Base-by-base conservation (phyloP, 305 asterid species). In the Ruellia speciosa region DNA sequence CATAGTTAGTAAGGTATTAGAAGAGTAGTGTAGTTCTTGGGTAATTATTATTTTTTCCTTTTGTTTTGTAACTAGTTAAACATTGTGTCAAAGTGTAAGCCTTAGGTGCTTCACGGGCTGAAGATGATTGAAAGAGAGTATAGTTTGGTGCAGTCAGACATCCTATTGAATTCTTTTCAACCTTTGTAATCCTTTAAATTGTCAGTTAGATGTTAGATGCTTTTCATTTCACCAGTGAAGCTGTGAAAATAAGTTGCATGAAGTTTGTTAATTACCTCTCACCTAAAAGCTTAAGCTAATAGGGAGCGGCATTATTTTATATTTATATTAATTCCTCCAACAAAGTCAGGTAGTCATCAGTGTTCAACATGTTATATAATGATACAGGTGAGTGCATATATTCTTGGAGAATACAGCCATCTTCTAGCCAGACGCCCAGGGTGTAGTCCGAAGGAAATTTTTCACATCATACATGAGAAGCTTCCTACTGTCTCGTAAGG, bases 331-430 rank as follows among this genome's bases (percentile, higher is more conserved):
- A n/a, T n/a, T n/a, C n/a, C n/a, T n/a, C n/a, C n/a, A n/a, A n/a
- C n/a, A n/a, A n/a, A n/a, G n/a, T n/a, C n/a, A n/a, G n/a, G n/a
- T n/a, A n/a, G n/a, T 48, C 24, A 39, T 56, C 49, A 20, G 49
- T n/a, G 34, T 56, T 41, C 52, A 58, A 41, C 18, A 49, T 47
- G 24, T 64, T 58, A 35, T 61, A 13, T 72, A 31, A 67, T 65
- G 71, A 59, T 60, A 69, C 64, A 93, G 97, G 94, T 85, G 70
- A 89, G 97, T 72, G 96, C 97, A 39, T 93, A 93, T 71, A 69
- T 93, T 62, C 99, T 93, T 75, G 99, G 99, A 72, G 99, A 93
- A 73, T 93, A 93, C 77, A 75, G 97, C 64, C 99, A 93, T 79
- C 95, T 89, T 80, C 84, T 93, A 58, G 83, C 87, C 52, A 82